Conservation (phyloP, 2,329 filamentous ascomycete species). For the Diaporthe humulicola region DNA sequence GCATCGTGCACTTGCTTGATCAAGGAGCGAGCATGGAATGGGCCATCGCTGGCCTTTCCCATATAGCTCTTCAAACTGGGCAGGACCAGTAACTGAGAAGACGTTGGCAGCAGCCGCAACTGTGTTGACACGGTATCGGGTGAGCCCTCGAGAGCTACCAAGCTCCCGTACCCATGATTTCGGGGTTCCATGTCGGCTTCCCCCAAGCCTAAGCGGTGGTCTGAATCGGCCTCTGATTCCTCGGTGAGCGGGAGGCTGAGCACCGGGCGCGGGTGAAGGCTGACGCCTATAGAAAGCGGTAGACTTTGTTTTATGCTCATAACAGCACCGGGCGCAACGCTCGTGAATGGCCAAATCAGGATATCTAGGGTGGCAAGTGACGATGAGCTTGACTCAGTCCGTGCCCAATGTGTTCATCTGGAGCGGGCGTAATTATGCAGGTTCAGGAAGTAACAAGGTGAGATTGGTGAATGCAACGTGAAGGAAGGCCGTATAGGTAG, state of each 20-base stretch:
- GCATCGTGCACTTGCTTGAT: slow-evolving; percentile 67
- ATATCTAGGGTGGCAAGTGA: slow-evolving; percentile 9
- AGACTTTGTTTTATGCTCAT: neutral
- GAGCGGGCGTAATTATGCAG: slow-evolving; percentile 22
- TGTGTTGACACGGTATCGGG: slow-evolving; percentile 69
- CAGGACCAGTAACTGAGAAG: slow-evolving; percentile 69
- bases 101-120: slow-evolving; percentile 70
- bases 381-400: slow-evolving; percentile 8
- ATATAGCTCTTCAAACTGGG: slow-evolving; percentile 65
- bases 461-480: slow-evolving; percentile 31
- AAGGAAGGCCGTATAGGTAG: slow-evolving; percentile 14
- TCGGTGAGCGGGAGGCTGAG: neutral
- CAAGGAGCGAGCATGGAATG: slow-evolving; percentile 54
- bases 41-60: slow-evolving; percentile 45
- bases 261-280: neutral
- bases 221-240: neutral
- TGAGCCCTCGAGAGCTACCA: slow-evolving; percentile 73
- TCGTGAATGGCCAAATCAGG: slow-evolving; percentile 8
- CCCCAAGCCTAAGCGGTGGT: neutral
- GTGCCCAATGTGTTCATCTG: slow-evolving; percentile 19
- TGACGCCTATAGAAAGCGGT: neutral
- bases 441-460: slow-evolving; percentile 24
- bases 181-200: slow-evolving; percentile 22
- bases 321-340: slow-evolving; percentile 1
- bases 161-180: slow-evolving; percentile 57